phyloP scores from a whole-genome alignment of 192 early-diverging fungal genomes.

The Backusella tuberculispora region DNA sequence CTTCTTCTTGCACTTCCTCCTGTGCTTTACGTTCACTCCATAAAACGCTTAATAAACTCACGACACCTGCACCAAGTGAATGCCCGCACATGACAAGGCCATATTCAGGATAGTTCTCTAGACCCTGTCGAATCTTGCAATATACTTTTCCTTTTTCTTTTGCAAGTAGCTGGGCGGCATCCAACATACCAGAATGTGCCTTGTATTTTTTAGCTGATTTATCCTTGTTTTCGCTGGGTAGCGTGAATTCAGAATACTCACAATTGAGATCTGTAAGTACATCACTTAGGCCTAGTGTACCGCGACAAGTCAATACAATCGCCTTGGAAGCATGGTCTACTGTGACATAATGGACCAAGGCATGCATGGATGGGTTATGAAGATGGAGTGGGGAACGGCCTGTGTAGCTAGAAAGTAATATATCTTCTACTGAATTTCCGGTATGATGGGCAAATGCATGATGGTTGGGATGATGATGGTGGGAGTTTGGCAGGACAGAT shows the following conservation, averaged over 20 bases:
- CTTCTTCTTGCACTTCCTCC: not conserved
- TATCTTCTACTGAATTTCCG: constrained; percentile 70
- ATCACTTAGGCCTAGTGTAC: constrained; percentile 86
- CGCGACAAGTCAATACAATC: constrained; percentile 84
- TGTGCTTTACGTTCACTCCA: constrained; percentile 63
- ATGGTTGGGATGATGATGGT: constrained; percentile 30
- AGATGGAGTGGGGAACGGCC: constrained; percentile 44
- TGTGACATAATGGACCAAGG: constrained; percentile 80
- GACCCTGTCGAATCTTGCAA: constrained; percentile 68
- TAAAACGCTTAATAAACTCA: constrained; percentile 74
- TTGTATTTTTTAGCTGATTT: constrained; percentile 44
- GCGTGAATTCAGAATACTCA: constrained; percentile 62
- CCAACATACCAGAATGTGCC: constrained; percentile 88
- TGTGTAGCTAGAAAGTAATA: constrained; percentile 71
- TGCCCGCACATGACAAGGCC: constrained; percentile 87
- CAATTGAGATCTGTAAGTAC: constrained; percentile 86
- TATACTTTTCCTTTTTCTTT: constrained; percentile 68
- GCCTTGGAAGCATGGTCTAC: constrained; percentile 80
- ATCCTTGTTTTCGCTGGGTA: constrained; percentile 38
- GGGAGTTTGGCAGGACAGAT: constrained; percentile 37
- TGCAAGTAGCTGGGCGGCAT: constrained; percentile 74
- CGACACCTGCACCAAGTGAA: constrained; percentile 87
- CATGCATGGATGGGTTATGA: constrained; percentile 64
- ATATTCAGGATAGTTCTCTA: constrained; percentile 78
- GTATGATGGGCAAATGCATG: constrained; percentile 80